These are phyloP conservation scores for Heliamphora pulchella DNA, from an alignment of 179 eudicot species.

Conservation along the genomic window DNA sequence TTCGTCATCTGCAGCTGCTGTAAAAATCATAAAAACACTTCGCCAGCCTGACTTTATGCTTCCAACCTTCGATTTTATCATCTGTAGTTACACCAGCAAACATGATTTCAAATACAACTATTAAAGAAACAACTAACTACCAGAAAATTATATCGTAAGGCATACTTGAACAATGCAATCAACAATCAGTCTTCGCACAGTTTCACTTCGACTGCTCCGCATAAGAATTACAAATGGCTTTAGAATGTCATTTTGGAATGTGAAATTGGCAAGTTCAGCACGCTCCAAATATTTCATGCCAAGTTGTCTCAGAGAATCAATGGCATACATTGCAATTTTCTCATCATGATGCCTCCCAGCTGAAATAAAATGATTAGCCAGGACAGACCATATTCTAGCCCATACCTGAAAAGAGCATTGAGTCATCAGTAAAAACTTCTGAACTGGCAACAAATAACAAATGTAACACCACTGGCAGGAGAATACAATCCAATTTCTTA, in stretches of 20 bases:
- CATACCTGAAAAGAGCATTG: constrained; percentile 63
- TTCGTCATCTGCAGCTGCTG: constrained; percentile 97
- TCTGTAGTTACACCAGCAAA: constrained; percentile 34
- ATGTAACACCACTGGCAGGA: neutral
- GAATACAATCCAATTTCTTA: neutral
- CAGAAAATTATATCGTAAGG: constrained; percentile 9
- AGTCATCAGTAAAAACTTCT: constrained; percentile 3
- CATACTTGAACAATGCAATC: constrained; percentile 96
- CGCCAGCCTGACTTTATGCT: constrained; percentile 98
- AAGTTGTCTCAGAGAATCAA: constrained; percentile 94
- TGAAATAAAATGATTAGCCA: constrained; percentile 83
- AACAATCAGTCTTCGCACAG: constrained; percentile 79
- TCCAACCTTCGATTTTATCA: constrained; percentile 98
- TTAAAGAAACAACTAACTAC: constrained; percentile 9
- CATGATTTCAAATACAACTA: constrained; percentile 11
- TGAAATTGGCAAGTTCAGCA: constrained; percentile 82
- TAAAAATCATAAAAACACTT: constrained; percentile 97
- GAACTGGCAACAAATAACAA: neutral
- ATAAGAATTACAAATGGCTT: constrained; percentile 95
- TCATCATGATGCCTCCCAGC: constrained; percentile 99
- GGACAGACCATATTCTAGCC: constrained; percentile 98
- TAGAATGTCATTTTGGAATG: constrained; percentile 93
- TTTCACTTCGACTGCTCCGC: constrained; percentile 84
- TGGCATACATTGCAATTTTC: constrained; percentile 97
- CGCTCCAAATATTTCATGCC: constrained; percentile 97